Percentiles rank a stretch among this genome's conserved stretches.
These are phyloP conservation scores for Russula compacta DNA, from an alignment of 768 basidiomycete species.

Conservation along the genomic window DNA sequence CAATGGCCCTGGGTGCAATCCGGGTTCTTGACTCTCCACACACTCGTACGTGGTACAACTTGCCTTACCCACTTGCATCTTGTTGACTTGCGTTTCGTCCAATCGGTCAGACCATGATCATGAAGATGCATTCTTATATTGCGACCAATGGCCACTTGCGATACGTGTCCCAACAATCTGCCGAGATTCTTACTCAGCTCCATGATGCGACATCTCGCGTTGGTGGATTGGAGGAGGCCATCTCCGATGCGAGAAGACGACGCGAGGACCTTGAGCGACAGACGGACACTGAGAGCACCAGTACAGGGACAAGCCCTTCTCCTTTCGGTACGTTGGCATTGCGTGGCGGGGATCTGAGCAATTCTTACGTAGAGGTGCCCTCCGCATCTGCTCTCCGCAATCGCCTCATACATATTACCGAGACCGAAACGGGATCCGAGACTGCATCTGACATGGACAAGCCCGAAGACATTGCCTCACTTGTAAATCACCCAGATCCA, in stretches of 20 bases:
- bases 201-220: constrained; percentile 37
- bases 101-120: constrained; percentile 58
- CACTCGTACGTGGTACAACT: constrained; percentile 44
- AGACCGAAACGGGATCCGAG: background rate
- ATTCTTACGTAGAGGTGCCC: constrained; percentile 45
- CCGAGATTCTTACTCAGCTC: constrained; percentile 36
- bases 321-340: constrained; percentile 35
- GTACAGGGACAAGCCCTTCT: constrained; percentile 11
- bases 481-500: constrained; percentile 58
- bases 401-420: constrained; percentile 33
- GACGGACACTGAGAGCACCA: constrained; percentile 21
- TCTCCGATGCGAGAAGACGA: constrained; percentile 39
- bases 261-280: constrained; percentile 34
- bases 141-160: constrained; percentile 81
- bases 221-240: constrained; percentile 63
- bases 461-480: constrained; percentile 23
- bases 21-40: constrained; percentile 81
- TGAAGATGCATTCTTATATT: constrained; percentile 96
- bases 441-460: constrained; percentile 8
- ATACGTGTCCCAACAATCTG: constrained; percentile 38
- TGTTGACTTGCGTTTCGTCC: background rate
- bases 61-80: background rate
- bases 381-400: constrained; percentile 47
- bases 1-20: constrained; percentile 98
- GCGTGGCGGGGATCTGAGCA: constrained; percentile 35